phyloP scores from a whole-genome alignment of 208 protist genomes.

The Acanthamoeba castellanii region DNA sequence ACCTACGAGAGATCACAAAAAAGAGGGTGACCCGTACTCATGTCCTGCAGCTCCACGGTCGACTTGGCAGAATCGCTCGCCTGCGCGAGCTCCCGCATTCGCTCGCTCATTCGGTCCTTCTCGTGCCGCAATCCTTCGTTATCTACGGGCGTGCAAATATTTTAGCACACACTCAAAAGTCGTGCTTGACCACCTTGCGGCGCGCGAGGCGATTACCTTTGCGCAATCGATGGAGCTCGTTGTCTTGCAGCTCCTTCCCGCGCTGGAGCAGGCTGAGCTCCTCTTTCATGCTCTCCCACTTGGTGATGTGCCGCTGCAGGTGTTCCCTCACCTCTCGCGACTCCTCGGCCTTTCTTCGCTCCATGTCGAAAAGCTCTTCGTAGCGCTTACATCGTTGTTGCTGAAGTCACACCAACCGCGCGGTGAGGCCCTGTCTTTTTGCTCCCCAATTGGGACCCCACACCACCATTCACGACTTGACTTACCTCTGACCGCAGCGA shows the following conservation, averaged over 20 bases:
- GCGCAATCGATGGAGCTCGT: conserved; percentile 45
- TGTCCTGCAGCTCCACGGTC: conserved; percentile 51
- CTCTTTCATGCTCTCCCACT: conserved; percentile 61
- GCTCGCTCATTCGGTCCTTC: not conserved
- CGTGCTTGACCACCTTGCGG: not conserved
- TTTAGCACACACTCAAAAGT: not conserved
- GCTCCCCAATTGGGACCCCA: too few relatives aligned
- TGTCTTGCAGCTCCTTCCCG: conserved; percentile 29
- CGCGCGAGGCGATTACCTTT: not conserved
- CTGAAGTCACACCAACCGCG: not conserved
- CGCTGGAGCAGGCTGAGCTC: conserved; percentile 47
- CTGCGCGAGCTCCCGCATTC: conserved; percentile 5
- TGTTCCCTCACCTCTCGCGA: conserved; percentile 42
- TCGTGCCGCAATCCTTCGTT: conserved; percentile 44
- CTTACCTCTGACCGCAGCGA: conserved; percentile 16
- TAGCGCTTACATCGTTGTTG: conserved; percentile 71
- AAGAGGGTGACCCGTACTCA: not conserved
- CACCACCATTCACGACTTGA: not conserved
- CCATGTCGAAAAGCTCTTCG: conserved; percentile 67
- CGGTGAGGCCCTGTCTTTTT: too few relatives aligned
- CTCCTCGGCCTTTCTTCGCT: conserved; percentile 62
- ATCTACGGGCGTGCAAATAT: not conserved
- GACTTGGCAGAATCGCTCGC: not conserved
- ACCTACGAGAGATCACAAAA: not conserved
- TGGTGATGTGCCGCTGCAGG: conserved; percentile 54